A percentile compares a stretch with the other conserved stretches of the same genome.
Evolutionary conservation across 345 rosid species (phyloP).

Genomic region (Corchorus capsularis): DNA sequence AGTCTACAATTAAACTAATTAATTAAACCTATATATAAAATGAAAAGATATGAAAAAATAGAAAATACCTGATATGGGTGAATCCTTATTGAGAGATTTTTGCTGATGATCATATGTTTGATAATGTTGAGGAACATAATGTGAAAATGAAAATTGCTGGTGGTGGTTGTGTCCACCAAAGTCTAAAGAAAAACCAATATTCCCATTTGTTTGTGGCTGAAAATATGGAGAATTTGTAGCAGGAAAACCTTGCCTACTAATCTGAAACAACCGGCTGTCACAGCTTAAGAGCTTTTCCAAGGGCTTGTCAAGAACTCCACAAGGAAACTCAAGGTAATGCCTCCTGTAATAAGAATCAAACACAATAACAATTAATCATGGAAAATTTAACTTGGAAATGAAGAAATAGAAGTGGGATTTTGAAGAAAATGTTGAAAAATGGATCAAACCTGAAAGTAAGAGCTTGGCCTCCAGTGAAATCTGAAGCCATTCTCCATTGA

Average conservation of each 20-base stretch:
- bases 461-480: constrained; percentile 29
- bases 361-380: background rate
- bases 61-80: constrained; percentile 1
- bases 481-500: constrained; percentile 20
- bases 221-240: constrained; percentile 8
- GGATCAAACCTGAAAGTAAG: background rate
- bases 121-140: background rate
- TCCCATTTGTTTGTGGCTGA: no score
- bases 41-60: background rate
- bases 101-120: background rate
- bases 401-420: background rate
- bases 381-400: background rate
- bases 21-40: background rate
- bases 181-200: background rate
- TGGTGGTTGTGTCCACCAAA: background rate
- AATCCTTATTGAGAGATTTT: background rate
- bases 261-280: background rate
- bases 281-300: constrained; percentile 15
- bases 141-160: background rate
- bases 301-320: constrained; percentile 22
- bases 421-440: background rate
- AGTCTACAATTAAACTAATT: background rate
- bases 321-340: constrained; percentile 18
- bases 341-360: constrained; percentile 12
- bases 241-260: constrained; percentile 19